A percentile compares a stretch with the other conserved stretches of the same genome.
Evolutionary conservation across 2,329 filamentous ascomycete genomes (phyloP).

Genomic region (Penicillium paneum): DNA sequence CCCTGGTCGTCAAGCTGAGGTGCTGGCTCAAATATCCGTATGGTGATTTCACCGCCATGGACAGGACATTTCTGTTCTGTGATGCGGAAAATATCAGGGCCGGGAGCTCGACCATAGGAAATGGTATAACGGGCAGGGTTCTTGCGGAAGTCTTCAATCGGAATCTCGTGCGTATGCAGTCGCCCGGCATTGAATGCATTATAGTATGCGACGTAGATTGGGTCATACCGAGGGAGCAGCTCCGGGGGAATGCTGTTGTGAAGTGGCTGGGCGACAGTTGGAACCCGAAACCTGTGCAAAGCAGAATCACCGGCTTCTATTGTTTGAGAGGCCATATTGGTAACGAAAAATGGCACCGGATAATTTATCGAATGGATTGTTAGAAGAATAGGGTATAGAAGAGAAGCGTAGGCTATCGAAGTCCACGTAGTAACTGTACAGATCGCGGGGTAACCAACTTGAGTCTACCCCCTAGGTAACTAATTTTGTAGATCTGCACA

Average conservation of each 20-base stretch:
- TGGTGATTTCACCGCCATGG: constrained; percentile 38
- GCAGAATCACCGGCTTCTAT: constrained; percentile 14
- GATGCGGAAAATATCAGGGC: constrained; percentile 39
- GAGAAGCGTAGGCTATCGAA: background rate
- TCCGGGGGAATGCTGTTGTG: constrained; percentile 43
- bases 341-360: background rate
- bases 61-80: constrained; percentile 43
- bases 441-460: background rate
- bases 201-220: constrained; percentile 42
- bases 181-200: constrained; percentile 44
- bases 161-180: constrained; percentile 43
- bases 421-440: background rate
- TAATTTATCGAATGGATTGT: background rate
- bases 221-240: constrained; percentile 40
- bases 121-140: constrained; percentile 41
- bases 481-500: no score
- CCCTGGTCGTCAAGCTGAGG: constrained; percentile 24
- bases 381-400: background rate
- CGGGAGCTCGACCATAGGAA: constrained; percentile 38
- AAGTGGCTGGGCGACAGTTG: constrained; percentile 33
- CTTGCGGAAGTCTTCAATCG: constrained; percentile 39
- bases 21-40: constrained; percentile 42
- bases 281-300: constrained; percentile 27
- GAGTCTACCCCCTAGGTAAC: background rate
- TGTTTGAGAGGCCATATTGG: constrained; percentile 9